These are phyloP conservation scores for Fusarium sp. DNA, from an alignment of 2,329 filamentous ascomycete genomes.

Conservation along the genomic window DNA sequence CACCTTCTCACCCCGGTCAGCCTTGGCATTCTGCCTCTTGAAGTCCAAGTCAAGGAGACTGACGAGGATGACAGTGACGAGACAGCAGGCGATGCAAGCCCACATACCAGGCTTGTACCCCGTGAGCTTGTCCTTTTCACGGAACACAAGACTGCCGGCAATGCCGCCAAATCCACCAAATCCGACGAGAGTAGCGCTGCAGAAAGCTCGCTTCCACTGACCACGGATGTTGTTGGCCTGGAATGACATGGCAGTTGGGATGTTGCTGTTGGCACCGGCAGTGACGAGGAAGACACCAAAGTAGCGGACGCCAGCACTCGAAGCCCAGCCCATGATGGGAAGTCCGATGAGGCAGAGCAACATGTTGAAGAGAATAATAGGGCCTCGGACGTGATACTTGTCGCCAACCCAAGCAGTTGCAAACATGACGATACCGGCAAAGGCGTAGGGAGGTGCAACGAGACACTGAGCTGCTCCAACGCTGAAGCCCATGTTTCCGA, in stretches of 20 bases:
- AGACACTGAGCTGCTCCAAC: conserved; percentile 76
- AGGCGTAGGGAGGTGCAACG: conserved; percentile 75
- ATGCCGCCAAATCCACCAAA: conserved; percentile 85
- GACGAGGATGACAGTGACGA: conserved; percentile 62
- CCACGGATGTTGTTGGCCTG: conserved; percentile 90
- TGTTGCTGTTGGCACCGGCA: conserved; percentile 81
- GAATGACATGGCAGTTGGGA: conserved; percentile 80
- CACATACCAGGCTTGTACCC: conserved; percentile 68
- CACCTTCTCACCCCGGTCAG: conserved; percentile 65
- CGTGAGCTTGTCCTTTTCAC: conserved; percentile 64
- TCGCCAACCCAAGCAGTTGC: conserved; percentile 73
- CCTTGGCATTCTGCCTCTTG: conserved; percentile 60
- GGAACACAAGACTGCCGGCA: conserved; percentile 78
- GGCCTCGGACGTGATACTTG: conserved; percentile 73
- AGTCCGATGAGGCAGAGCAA: conserved; percentile 75
- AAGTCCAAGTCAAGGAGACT: conserved; percentile 56
- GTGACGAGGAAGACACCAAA: conserved; percentile 82
- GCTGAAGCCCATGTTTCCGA: conserved; percentile 71
- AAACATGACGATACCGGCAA: conserved; percentile 74
- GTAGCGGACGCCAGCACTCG: conserved; percentile 70
- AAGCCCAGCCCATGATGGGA: conserved; percentile 77
- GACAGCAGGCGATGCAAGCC: conserved; percentile 64
- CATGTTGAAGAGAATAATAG: conserved; percentile 75
- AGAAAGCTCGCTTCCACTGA: conserved; percentile 89
- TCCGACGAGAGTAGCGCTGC: conserved; percentile 79